phyloP scores from a whole-genome alignment of 306 rosid species.

The Lathyrus sativus region DNA sequence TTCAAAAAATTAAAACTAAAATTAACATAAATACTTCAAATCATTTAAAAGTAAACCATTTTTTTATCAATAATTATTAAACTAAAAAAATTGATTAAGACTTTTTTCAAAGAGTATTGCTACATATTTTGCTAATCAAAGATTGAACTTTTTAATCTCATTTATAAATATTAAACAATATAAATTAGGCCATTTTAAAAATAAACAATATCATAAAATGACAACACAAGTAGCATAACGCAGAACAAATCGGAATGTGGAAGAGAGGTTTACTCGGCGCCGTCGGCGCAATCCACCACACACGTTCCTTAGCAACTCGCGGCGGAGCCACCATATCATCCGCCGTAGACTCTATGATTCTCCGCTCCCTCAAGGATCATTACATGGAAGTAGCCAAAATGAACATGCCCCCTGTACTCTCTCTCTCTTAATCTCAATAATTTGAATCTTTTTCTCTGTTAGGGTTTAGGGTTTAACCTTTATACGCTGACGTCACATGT shows the following conservation, averaged over 20 bases:
- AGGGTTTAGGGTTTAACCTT: conserved; percentile 34
- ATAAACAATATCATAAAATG: too few species aligned
- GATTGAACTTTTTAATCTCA: too few species aligned
- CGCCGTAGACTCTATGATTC: conserved; percentile 73
- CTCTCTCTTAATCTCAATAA: conserved; percentile 5
- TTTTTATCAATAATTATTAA: too few species aligned
- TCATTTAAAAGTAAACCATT: too few species aligned
- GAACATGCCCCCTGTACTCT: conserved; percentile 80
- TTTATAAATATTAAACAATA: too few species aligned
- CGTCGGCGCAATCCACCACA: conserved; percentile 42
- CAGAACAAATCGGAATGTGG: conserved; percentile 50
- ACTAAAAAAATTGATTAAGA: too few species aligned
- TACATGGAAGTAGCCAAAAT: conserved; percentile 77
- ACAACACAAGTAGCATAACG: background rate
- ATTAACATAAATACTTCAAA: too few species aligned
- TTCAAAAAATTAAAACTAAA: too few species aligned
- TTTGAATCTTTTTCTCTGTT: background rate
- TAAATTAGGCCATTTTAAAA: too few species aligned
- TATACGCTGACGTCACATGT: background rate
- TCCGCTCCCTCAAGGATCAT: conserved; percentile 92
- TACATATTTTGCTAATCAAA: too few species aligned
- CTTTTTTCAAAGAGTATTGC: too few species aligned
- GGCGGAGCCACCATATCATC: conserved; percentile 47
- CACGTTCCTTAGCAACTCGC: conserved; percentile 31
- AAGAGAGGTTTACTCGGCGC: conserved; percentile 50